Percentiles rank a stretch among this genome's conserved stretches.
These are phyloP conservation scores for Lipomyces orientalis DNA, from an alignment of 805 yeast species.

Conservation along the genomic window DNA sequence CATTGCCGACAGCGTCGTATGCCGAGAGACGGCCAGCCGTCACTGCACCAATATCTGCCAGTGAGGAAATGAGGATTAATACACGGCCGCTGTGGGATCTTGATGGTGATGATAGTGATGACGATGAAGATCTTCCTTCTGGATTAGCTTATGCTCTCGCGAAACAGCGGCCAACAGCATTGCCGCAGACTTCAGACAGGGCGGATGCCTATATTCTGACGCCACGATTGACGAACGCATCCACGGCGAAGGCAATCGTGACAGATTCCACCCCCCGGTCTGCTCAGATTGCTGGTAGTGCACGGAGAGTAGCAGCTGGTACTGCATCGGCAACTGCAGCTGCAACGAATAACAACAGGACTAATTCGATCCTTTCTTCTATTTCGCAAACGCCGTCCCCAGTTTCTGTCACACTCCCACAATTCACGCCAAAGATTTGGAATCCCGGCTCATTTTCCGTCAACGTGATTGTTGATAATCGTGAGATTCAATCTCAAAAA, in stretches of 20 bases:
- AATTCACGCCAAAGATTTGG: slow-evolving; percentile 56
- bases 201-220: not conserved
- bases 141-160: not conserved
- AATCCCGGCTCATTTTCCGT: slow-evolving; percentile 62
- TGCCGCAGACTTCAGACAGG: not conserved
- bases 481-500: slow-evolving; percentile 73
- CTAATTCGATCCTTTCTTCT: not conserved
- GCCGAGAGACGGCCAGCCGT: not conserved
- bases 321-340: not conserved
- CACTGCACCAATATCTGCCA: not conserved
- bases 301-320: not conserved
- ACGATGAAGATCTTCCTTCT: not conserved
- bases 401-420: slow-evolving; percentile 1
- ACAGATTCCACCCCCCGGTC: not conserved
- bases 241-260: not conserved
- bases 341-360: not conserved
- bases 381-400: slow-evolving; percentile 1
- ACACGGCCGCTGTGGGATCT: not conserved
- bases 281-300: not conserved
- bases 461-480: slow-evolving; percentile 70
- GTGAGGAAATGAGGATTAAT: not conserved
- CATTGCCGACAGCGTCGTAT: not conserved
- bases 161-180: not conserved
- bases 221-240: not conserved
- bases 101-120: not conserved